Evolutionary conservation across 1,284 basidiomycete genomes (phyloP), one percentile per base, ranked within the genome.

Genomic region (Leccinum pallidistipes): DNA sequence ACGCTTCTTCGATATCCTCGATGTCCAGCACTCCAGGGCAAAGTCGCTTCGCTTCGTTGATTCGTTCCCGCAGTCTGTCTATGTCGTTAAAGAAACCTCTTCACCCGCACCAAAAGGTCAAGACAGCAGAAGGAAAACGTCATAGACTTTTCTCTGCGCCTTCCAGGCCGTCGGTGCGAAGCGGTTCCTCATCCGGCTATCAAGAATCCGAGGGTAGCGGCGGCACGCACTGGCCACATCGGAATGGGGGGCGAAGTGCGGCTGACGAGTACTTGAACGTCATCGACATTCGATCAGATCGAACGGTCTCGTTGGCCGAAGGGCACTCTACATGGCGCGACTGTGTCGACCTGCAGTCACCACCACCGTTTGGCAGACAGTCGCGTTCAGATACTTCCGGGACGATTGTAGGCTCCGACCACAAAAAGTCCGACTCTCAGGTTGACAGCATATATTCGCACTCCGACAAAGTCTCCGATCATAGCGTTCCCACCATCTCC

Each of bases 381-480:
- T 67, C 58, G 0, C 50, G n/a, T 0, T 72, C 70, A 51, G 72
- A 73, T 29, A 52, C 61, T n/a, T 71, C 69, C 34, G 60, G 60
- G 8, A 75, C 71, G 0, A 62, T 76, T 5, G 31, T 74, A 18
- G 36, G 31, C 24, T 21, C 61, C 2, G 36, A 54, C 10, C 51
- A 34, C 1, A 38, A 21, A 18, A 57, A 55, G 10, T 66, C 64
- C 40, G 27, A 40, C 67, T 68, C 34, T 1, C 36, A 10, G 2
- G 8, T 57, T 14, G 47, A 61, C 24, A 18, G 5, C 0, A 2
- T 62, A 2, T 38, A 53, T 71, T 54, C 49, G 5, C 3, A 59
- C 58, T 62, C 72, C 61, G 68, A 69, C 7, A 3, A 12, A 8
- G 56, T 38, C 56, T 58, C 65, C 51, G 63, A 58, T 31, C 12